Conservation (phyloP, 2,329 filamentous ascomycete genomes). For the Nigrospora osmanthi region DNA sequence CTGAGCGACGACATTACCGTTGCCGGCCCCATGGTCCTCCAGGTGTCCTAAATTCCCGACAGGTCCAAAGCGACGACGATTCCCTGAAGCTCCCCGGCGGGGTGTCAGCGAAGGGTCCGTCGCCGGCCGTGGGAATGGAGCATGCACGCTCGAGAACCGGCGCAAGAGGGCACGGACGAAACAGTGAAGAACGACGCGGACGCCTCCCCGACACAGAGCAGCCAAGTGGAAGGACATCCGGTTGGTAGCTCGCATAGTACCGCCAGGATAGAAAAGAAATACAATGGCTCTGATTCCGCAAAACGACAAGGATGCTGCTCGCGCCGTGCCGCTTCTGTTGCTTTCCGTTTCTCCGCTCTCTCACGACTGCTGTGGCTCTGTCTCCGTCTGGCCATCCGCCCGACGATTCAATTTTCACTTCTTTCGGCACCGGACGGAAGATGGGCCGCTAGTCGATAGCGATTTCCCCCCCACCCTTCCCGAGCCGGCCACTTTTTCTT, state of each 20-base stretch:
- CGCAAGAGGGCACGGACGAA: too few species aligned
- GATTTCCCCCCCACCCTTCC: too few species aligned
- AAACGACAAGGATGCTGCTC: background rate
- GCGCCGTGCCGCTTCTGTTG: background rate
- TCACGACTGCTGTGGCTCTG: background rate
- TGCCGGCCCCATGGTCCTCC: conserved; percentile 55
- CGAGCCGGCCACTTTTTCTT: too few species aligned
- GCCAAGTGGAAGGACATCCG: conserved; percentile 1
- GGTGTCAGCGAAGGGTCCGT: too few species aligned
- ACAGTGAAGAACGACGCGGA: conserved; percentile 1
- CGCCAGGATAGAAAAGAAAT: conserved; percentile 2
- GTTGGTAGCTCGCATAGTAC: conserved; percentile 4
- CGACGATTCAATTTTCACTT: too few species aligned
- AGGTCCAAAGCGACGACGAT: too few species aligned
- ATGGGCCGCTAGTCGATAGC: too few species aligned
- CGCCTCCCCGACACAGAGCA: background rate
- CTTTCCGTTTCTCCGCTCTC: background rate
- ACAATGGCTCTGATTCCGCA: background rate
- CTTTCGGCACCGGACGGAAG: too few species aligned
- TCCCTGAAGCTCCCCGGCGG: too few species aligned
- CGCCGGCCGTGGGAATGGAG: too few species aligned
- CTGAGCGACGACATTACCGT: conserved; percentile 57
- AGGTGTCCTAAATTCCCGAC: conserved; percentile 31
- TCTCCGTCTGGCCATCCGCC: too few species aligned
- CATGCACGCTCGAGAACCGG: too few species aligned